Conservation (phyloP, 257 asterid genomes). For the Rehmannia glutinosa region DNA sequence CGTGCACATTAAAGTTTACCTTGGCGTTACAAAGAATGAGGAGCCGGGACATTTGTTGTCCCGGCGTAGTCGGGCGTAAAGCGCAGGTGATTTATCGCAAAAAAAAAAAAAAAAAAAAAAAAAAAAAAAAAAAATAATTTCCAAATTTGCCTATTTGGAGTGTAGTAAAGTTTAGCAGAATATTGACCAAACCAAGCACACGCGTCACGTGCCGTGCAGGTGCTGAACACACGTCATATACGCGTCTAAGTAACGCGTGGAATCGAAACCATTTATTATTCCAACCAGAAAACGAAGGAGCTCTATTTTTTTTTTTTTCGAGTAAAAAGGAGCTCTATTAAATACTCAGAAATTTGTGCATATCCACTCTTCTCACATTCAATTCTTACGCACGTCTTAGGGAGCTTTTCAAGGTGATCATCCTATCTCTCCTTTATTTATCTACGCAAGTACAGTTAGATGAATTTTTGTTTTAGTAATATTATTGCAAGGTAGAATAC, state of each 20-base stretch:
- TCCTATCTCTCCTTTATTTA: neutral
- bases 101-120: no score
- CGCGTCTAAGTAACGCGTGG: slow-evolving; percentile 65
- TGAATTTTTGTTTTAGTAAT: neutral
- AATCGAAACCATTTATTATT: slow-evolving; percentile 11
- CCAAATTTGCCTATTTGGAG: no score
- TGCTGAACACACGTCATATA: slow-evolving; percentile 34
- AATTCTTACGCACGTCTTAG: neutral
- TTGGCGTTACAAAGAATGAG: no score
- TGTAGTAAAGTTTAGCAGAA: no score
- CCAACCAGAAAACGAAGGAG: neutral
- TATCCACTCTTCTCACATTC: slow-evolving; percentile 7
- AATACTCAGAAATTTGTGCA: slow-evolving; percentile 3
- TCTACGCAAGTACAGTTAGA: neutral
- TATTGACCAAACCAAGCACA: no score
- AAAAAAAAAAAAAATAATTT: no score
- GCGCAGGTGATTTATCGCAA: no score
- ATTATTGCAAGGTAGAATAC: neutral
- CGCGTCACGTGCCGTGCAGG: neutral
- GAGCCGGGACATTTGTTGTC: no score
- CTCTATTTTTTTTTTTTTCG: no score
- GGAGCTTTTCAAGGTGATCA: slow-evolving; percentile 27
- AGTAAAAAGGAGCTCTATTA: no score
- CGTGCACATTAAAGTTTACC: no score
- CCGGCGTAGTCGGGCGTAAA: no score